Percentiles rank a stretch among this genome's conserved stretches.
Conservation (phyloP, 306 rosid genomes). For the Glycine tomentella region DNA sequence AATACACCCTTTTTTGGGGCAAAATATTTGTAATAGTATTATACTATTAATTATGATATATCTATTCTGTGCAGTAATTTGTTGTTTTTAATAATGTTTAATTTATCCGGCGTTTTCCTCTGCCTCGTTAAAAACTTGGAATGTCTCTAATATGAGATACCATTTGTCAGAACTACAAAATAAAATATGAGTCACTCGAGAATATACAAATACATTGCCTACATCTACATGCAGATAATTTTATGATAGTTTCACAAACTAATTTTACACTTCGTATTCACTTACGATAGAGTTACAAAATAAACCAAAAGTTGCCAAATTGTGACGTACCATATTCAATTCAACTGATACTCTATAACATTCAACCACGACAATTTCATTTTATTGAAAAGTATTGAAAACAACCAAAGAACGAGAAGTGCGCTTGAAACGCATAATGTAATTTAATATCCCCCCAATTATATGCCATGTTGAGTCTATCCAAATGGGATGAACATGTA, state of each 20-base stretch:
- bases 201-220: not conserved
- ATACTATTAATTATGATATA: too few relatives aligned
- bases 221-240: not conserved
- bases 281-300: too few relatives aligned
- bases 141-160: not conserved
- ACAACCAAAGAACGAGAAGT: conserved; percentile 44
- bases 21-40: too few relatives aligned
- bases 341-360: too few relatives aligned
- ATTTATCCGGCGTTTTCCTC: too few relatives aligned
- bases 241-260: not conserved
- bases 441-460: conserved; percentile 39
- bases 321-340: too few relatives aligned
- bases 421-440: conserved; percentile 34
- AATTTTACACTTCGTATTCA: too few relatives aligned
- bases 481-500: conserved; percentile 12
- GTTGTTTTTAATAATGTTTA: too few relatives aligned
- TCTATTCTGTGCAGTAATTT: too few relatives aligned
- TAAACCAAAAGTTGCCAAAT: too few relatives aligned
- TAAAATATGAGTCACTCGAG: not conserved
- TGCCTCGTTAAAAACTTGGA: not conserved
- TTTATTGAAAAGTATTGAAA: conserved; percentile 25
- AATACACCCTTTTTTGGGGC: too few relatives aligned
- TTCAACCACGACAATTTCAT: not conserved
- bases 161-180: not conserved
- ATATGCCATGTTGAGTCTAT: conserved; percentile 28